Evolutionary conservation across 305 asterid species (phyloP), one percentile per base, ranked within the genome.

Genomic region (Rubia balearica): DNA sequence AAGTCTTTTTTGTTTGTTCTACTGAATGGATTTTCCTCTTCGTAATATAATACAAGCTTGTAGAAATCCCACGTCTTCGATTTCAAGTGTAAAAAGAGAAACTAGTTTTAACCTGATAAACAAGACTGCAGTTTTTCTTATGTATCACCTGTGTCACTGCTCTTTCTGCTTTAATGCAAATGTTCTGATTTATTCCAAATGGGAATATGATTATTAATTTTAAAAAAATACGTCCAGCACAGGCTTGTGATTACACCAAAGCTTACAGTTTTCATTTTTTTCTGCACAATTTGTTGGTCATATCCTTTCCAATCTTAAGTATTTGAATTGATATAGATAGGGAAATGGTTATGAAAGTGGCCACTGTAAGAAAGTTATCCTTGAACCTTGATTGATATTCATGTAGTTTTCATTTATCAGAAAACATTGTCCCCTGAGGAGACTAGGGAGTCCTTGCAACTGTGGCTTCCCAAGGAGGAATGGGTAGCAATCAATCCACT

Each of bases 401-500:
- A 67, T 41, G 56, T 36, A 16, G 19, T 53, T 19, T 75, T 60
- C 22, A 49, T 72, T 66, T 70, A 56, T 65, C 77, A 93, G 98
- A 88, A 70, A 86, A 90, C 96, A 16, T 75, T 80, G 7, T 80
- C 93, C 8, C 98, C 99, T 0, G 99, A 91, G 87, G 85, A 87
- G 82, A 94, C 97, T 9, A 81, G 99, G 80, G 85, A 76, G 78
- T 83, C 99, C 24, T 80, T 94, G 90, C 97, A 94, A 67, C 85
- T 84, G 70, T 94, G 99, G 99, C 95, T 94, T 81, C 98, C 99
- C 0, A 94, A 89, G 85, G 99, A 94, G 71, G 98, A 91, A 80
- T 94, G 99, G 99, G 92, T 75, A 51, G 89, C 99, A 68, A 91
- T 94, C 74, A 94, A 94, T 78, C 99, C 99, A 65, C 98, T 94